Conservation (phyloP, 2,329 filamentous ascomycete species). For the Hirsutella rhossiliensis region DNA sequence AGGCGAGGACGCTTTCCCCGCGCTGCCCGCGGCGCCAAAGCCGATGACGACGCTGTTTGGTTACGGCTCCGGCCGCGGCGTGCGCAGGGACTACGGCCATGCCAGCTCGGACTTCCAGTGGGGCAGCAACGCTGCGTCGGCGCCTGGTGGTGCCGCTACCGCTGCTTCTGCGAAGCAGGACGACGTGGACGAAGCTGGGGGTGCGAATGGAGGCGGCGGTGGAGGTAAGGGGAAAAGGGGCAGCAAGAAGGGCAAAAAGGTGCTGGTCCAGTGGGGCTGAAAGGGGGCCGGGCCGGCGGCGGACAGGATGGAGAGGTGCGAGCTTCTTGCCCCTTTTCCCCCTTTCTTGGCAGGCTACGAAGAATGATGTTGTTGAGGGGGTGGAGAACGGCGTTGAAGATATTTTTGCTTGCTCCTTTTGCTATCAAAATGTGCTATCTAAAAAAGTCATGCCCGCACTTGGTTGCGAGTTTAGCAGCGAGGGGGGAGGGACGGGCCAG, state of each 20-base stretch:
- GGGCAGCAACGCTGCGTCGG: conserved; percentile 20
- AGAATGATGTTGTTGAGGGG: too few species aligned
- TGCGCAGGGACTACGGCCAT: conserved; percentile 39
- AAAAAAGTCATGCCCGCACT: too few species aligned
- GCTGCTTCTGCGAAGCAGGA: conserved; percentile 12
- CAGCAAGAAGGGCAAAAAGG: conserved; percentile 47
- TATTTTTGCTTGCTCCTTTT: too few species aligned
- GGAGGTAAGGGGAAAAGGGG: conserved; percentile 40
- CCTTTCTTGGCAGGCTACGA: too few species aligned
- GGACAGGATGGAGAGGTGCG: not conserved
- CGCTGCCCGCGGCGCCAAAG: conserved; percentile 67
- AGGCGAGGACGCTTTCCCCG: conserved; percentile 63
- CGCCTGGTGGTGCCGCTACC: conserved; percentile 7
- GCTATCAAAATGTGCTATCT: too few species aligned
- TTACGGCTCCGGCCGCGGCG: conserved; percentile 40
- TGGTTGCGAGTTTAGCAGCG: too few species aligned
- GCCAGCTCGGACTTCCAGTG: conserved; percentile 42
- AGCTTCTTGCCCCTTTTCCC: too few species aligned
- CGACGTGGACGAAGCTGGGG: conserved; percentile 14
- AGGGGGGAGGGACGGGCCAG: too few species aligned
- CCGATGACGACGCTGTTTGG: conserved; percentile 50
- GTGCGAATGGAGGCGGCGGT: conserved; percentile 13
- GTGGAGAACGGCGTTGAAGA: too few species aligned
- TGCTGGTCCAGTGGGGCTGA: conserved; percentile 49
- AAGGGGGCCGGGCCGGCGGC: not conserved